Evolutionary conservation across 1,284 basidiomycete genomes (phyloP), one percentile per base, ranked within the genome.

Genomic region (Agaricales sp.): DNA sequence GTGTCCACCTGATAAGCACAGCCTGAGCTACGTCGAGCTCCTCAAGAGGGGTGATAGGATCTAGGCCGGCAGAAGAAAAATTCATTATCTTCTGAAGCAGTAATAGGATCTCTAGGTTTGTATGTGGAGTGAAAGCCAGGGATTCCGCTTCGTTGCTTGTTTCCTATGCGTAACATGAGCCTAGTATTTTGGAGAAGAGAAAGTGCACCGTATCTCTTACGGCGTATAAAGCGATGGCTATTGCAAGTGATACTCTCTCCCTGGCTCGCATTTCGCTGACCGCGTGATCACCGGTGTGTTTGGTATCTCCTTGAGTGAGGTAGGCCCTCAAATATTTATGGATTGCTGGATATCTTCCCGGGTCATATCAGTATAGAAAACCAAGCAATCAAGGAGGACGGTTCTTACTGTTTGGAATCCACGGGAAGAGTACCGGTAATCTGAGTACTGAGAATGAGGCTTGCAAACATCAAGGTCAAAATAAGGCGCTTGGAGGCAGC

Each of bases 401-500:
- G n/a, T n/a, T n/a, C n/a, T n/a, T n/a, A n/a, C n/a, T n/a, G n/a
- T n/a, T n/a, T n/a, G n/a, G n/a, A n/a, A n/a, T n/a, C n/a, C n/a
- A n/a, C n/a, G n/a, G n/a, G n/a, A n/a, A n/a, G n/a, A n/a, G 20
- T 47, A 22, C 51, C 51, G 12, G 51, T 57, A 8, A 78, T 52
- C 22, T 69, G 66, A 6, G 74, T 71, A n/a, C 58, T 61, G 48
- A 87, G 60, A 19, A 86, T 67, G 55, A 76, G 73, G 21, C 66
- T 68, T 3, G 70, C 76, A 54, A 82, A 79, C 24, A 74, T 48
- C 20, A 88, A 61, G 23, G 67, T 69, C 21, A 78, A 55, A 12
- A 75, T 71, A 43, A 86, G 59, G 6, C 83, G 74, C 55, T 70
- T 72, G 8, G 80, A 70, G 24, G 79, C 80, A 25, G 77, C 74